Base-by-base conservation (phyloP, 495 filamentous ascomycete genomes). In the Neurospora africana region DNA sequence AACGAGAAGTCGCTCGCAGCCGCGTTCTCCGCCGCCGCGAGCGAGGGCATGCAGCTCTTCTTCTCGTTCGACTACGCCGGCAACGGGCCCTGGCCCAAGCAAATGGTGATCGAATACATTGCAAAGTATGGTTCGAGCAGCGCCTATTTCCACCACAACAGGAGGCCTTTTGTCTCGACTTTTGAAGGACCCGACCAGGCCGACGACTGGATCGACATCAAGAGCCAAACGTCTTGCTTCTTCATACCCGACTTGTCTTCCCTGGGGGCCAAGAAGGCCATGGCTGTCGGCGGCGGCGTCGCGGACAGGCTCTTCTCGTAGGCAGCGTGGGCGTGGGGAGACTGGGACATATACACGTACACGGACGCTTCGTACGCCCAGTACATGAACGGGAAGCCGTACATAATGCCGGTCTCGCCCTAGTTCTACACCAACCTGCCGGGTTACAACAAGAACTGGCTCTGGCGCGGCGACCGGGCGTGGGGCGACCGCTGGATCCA, bases 401-500 rank as follows among this genome's bases (percentile, higher is more conserved):
- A 88, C 80, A 92, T 93, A 89, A 90, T 91, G 89, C 85, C 86
- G 27, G 87, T 91, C 6, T 87, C 88, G 5, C 91, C 91, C 5
- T 92, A 89, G 89, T 92, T 92, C 81, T 93, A 89, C 75, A 80
- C 76, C 1, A 74, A 90, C 71, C 81, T 92, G 27, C 88, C 90
- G 0, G 82, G 84, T 37, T 90, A 84, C 74, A 81, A 80, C 73
- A 93, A 93, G 79, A 91, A 91, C 72, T 92, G 90, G 90, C 81
- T 90, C 23, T 91, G 87, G 81, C 84, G 85, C 6, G 86, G 88
- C 27, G 91, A 91, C 73, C 83, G 86, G 61, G 79, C 91, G 3
- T 93, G 90, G 91, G 86, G 86, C 61, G 83, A 89, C 71, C 87
- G 91, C 21, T 94, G 91, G 91, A 79, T 86, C 65, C 84, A 93